Base-by-base conservation (phyloP, 257 asterid species). In the Ilex asprella region DNA sequence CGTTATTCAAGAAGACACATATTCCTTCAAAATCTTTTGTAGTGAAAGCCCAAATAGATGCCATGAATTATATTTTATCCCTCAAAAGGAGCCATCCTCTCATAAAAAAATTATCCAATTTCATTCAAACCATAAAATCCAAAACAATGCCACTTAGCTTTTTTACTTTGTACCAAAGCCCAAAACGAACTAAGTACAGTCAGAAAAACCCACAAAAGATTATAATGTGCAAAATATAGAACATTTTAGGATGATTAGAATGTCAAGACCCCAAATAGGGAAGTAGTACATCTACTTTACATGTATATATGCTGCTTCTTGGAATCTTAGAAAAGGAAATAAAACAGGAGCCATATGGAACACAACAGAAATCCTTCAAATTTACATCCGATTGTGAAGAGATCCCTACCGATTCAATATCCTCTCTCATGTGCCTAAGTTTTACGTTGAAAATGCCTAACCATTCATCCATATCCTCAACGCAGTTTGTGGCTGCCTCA, bases 371-470 rank as follows among this genome's bases (percentile, higher is more conserved):
- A 49, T 35, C 11, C 30, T 21, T 65, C 11, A 30, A 57, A 67
- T 60, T 55, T 52, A n/a, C 27, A 66, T 30, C 58, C 39, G 4
- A 46, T 27, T 2, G 10, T 46, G 52, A 56, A 73, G 69, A 70
- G 27, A 21, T 70, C 58, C 75, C 61, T 77, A 93, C 99, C 78
- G 97, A 87, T 76, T 93, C 97, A 56, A 93, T 93, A 75, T 93
- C 99, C 84, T 93, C 52, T 46, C 52, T 46, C 52, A 46, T 46
- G 52, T 46, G 52, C 10, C 52, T 46, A 10, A 46, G 11, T 46
- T 46, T 46, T 11, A 46, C 52, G 10, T 46, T 46, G 52, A 46
- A 46, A 46, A 46, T 46, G 13, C 52, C 11, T 46, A 46, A 12
- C 52, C 52, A 46, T 11, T 46, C 52, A 46, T 46, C 52, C n/a